A percentile compares a stretch with the other conserved stretches of the same genome.
These are phyloP conservation scores for Yamadazyma sp. DNA, from an alignment of 1,139 yeast species.

Conservation along the genomic window DNA sequence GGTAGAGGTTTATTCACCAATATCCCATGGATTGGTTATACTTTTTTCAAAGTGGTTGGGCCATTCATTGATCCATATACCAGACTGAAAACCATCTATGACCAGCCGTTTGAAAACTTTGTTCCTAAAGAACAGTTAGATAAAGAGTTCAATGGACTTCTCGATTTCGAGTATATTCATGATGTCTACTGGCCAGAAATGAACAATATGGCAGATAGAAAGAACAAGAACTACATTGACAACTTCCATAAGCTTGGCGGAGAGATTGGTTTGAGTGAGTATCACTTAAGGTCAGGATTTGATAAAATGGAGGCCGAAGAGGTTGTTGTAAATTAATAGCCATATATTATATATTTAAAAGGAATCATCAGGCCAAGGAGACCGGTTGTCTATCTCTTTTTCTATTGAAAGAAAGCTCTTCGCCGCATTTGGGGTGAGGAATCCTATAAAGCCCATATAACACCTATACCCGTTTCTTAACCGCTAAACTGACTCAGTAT, in stretches of 20 bases:
- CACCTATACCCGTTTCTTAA: no score
- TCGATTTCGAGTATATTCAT: slow-evolving; percentile 82
- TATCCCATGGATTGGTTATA: slow-evolving; percentile 90
- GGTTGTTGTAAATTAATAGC: neutral
- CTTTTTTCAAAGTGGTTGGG: slow-evolving; percentile 82
- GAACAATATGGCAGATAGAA: slow-evolving; percentile 55
- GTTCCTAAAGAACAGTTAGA: slow-evolving; percentile 83
- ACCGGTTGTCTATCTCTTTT: no score
- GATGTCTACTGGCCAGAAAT: slow-evolving; percentile 78
- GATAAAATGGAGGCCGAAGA: slow-evolving; percentile 5
- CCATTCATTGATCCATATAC: slow-evolving; percentile 96
- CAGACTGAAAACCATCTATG: slow-evolving; percentile 85
- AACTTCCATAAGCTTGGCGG: slow-evolving; percentile 71
- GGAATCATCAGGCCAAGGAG: no score
- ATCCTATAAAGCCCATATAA: no score
- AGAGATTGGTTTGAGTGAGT: slow-evolving; percentile 68
- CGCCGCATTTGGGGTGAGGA: no score
- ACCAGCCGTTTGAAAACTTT: slow-evolving; percentile 80
- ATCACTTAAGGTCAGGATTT: slow-evolving; percentile 33
- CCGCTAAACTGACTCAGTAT: no score
- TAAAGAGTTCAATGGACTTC: slow-evolving; percentile 76
- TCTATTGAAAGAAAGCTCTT: no score
- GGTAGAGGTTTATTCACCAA: slow-evolving; percentile 90
- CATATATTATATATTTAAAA: no score
- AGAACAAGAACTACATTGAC: slow-evolving; percentile 53